These are phyloP conservation scores for Entonaema liquescens DNA, from an alignment of 495 filamentous ascomycete genomes.

Conservation along the genomic window DNA sequence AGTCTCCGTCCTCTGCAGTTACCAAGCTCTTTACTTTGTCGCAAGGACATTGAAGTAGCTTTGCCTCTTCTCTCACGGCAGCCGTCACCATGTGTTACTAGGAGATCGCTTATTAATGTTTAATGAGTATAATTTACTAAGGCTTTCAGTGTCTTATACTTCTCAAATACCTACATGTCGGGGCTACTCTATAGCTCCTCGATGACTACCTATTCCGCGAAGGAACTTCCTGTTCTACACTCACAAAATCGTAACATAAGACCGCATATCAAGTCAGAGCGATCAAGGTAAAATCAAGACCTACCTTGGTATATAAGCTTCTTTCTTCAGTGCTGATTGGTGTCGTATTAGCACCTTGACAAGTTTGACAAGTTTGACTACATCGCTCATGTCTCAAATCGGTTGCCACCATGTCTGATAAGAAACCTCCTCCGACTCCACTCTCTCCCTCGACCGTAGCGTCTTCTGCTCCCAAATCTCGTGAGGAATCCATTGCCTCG, in stretches of 20 bases:
- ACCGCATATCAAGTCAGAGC: background rate
- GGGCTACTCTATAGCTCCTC: background rate
- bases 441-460: slow-evolving; percentile 36
- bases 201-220: slow-evolving; percentile 9
- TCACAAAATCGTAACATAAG: background rate
- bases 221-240: slow-evolving; percentile 8
- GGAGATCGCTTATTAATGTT: background rate
- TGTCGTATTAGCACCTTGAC: slow-evolving; percentile 2
- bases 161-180: background rate
- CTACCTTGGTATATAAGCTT: background rate
- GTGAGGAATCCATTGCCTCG: slow-evolving; percentile 72
- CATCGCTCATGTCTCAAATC: slow-evolving; percentile 24
- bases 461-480: slow-evolving; percentile 53
- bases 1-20: slow-evolving; percentile 12
- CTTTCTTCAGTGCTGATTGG: slow-evolving; percentile 1
- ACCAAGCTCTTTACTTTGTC: background rate
- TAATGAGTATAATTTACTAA: background rate
- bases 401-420: slow-evolving; percentile 40
- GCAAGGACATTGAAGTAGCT: background rate
- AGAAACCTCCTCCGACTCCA: slow-evolving; percentile 41
- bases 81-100: background rate
- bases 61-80: slow-evolving; percentile 4
- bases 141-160: background rate
- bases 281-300: background rate
- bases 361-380: slow-evolving; percentile 8